Base-by-base conservation (phyloP, 2,329 filamentous ascomycete genomes). In the Xylaria sp. region DNA sequence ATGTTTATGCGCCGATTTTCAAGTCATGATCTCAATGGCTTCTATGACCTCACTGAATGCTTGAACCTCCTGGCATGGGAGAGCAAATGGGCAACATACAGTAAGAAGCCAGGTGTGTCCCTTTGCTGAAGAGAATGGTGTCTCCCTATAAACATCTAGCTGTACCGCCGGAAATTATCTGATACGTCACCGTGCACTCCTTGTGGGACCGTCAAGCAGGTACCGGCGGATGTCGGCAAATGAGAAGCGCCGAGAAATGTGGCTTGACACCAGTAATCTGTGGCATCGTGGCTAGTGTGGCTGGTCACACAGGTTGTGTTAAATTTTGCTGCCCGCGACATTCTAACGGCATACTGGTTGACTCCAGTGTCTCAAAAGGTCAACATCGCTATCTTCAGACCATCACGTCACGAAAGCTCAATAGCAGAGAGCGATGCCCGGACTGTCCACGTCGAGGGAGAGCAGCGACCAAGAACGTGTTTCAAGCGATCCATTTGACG, bases 131-230 rank as follows among this genome's bases (percentile, higher is more conserved):
- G 8, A 41, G 4, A 57, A 46, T 32, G n/a, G 20, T 44, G 34
- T 57, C 12, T 44, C 37, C 20, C 55, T 56, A 50, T 13, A 50
- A 25, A 4, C 15, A 13, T 32, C 25, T 23, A 39, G n/a, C 32
- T 52, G 28, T 52, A 52, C 48, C 51, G 46, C 25, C 62, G 57
- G 66, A 65, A 65, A 69, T 69, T 69, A 69, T 58, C 41, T 7
- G 34, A 48, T 58, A 58, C 56, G 56, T 58, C 56, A 58, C 56
- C 39, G 39, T 20, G 15, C 66, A 48, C 23, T 23, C 46, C 34
- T 8, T 52, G 34, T 62, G 57, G 66, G 28, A n/a, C 52, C 23
- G 7, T 60, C 10, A 39, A 48, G 62, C 57, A 65, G 62, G 44
- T 52, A 58, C 66, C 58, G 37, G 13, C 28, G 63, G 58, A 59